Conservation (phyloP, 176 grass and related monocot species). For the Carex littledalei region DNA sequence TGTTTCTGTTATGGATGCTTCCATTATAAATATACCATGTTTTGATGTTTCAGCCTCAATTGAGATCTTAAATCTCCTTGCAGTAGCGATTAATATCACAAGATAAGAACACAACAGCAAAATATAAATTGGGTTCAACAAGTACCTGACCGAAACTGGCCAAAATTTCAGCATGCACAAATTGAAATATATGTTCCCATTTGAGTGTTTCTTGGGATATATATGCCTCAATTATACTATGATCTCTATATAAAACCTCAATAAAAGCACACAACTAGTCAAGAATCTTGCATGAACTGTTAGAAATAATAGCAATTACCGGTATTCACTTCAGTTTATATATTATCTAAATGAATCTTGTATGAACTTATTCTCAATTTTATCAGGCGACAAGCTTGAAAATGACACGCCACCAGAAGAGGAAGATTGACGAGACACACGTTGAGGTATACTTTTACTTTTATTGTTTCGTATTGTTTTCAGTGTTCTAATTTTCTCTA, state of each 20-base stretch:
- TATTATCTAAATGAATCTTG: neutral
- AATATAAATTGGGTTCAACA: neutral
- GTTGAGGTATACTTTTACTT: constrained; percentile 68
- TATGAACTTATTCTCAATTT: constrained; percentile 14
- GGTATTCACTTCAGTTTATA: neutral
- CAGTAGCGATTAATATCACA: neutral
- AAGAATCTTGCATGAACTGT: neutral
- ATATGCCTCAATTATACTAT: neutral
- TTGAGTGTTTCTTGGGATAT: neutral
- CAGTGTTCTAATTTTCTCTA: constrained; percentile 11
- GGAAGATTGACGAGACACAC: constrained; percentile 98
- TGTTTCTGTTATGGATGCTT: neutral
- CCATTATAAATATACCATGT: neutral
- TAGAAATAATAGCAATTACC: too few species aligned
- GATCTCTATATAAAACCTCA: neutral
- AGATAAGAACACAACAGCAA: neutral
- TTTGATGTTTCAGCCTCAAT: neutral
- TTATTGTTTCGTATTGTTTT: neutral
- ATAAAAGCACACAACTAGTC: neutral
- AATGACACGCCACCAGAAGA: constrained; percentile 94
- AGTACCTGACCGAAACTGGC: neutral
- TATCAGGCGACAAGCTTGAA: constrained; percentile 91
- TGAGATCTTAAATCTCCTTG: neutral
- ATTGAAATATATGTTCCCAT: neutral
- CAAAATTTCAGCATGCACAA: neutral